Base-by-base conservation (phyloP, 2,329 filamentous ascomycete species). In the Rhynchosporium secalis region DNA sequence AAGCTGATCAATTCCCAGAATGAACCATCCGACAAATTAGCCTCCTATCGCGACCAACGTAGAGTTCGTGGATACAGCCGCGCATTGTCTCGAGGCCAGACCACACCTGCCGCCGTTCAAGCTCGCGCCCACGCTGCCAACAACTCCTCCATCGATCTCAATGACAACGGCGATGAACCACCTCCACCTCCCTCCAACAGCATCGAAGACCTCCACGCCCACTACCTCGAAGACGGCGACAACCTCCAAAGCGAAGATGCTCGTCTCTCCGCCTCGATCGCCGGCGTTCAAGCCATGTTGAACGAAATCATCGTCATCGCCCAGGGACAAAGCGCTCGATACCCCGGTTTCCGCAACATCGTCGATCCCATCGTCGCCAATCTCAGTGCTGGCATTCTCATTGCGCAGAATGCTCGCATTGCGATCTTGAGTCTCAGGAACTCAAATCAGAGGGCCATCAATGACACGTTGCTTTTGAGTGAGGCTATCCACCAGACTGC, bases 31-130 rank as follows among this genome's bases (percentile, higher is more conserved):
- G 56, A 58, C 33, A 58, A 40, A 33, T 9, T 29, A 9, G 26
- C 45, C 20, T 40, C 43, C n/a, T 45, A 58, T 4, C 45, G n/a
- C 20, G 56, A 58, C n/a, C 43, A 58, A 40, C 45, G 48, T 9
- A 45, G 49, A 10, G 13, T 4, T 15, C 20, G 41, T 3, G 15
- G 12, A 10, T 13, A 47, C 10, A 38, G 36, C 36, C 51, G 28
- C 9, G 33, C 38, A 33, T 40, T 33, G 12, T 3, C n/a, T 54
- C 33, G 15, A 28, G 36, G 33, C 20, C 33, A 54, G 3, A 8
- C 9, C 3, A 6, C n/a, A 13, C 8, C 6, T 15, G 28, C 40
- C 33, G 28, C 33, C 12, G 20, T 36, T 40, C 51, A 10, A 33
- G 20, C 20, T 40, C 51, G 3, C 20, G 36, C 51, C 28, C 51